Evolutionary conservation across 805 yeast genomes (phyloP).

Genomic region (Huiozyma sinensis): DNA sequence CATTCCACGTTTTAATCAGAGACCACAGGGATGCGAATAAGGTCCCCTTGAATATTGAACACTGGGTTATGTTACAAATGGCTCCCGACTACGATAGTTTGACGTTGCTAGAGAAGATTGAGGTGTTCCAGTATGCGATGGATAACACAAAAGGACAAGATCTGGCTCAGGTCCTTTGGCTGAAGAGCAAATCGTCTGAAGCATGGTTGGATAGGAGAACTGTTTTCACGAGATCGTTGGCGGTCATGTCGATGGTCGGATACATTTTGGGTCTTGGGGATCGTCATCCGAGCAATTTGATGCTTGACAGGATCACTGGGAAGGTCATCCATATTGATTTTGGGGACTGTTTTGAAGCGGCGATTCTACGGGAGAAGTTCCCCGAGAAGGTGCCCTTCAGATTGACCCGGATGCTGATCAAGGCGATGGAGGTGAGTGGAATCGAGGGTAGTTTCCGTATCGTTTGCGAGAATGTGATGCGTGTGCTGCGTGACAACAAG

Average conservation of each 20-base stretch:
- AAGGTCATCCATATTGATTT: constrained; percentile 93
- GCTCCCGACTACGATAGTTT: constrained; percentile 87
- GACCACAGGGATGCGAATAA: constrained; percentile 89
- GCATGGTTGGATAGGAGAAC: constrained; percentile 96
- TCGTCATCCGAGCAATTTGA: constrained; percentile 91
- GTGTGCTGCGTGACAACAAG: constrained; percentile 81
- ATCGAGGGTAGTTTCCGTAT: constrained; percentile 94
- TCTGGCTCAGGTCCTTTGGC: constrained; percentile 87
- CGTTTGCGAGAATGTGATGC: constrained; percentile 94
- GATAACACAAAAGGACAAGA: constrained; percentile 96
- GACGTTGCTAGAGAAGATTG: constrained; percentile 83
- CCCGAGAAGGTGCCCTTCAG: constrained; percentile 98
- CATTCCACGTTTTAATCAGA: constrained; percentile 83
- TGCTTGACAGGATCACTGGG: constrained; percentile 90
- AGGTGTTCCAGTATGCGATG: constrained; percentile 88
- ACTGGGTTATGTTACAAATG: constrained; percentile 92
- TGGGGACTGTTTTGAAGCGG: constrained; percentile 98
- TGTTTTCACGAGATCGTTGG: constrained; percentile 86
- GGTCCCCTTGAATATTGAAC: constrained; percentile 81
- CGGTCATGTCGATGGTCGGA: constrained; percentile 98
- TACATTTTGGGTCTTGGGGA: constrained; percentile 93
- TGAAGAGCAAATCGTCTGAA: constrained; percentile 88
- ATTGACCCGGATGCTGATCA: constrained; percentile 88
- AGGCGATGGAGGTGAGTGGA: constrained; percentile 98
- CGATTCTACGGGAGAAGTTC: constrained; percentile 86